Percentiles rank a stretch among this genome's conserved stretches.
Evolutionary conservation across 345 rosid genomes (phyloP).

Genomic region (Melaleuca quinquenervia): DNA sequence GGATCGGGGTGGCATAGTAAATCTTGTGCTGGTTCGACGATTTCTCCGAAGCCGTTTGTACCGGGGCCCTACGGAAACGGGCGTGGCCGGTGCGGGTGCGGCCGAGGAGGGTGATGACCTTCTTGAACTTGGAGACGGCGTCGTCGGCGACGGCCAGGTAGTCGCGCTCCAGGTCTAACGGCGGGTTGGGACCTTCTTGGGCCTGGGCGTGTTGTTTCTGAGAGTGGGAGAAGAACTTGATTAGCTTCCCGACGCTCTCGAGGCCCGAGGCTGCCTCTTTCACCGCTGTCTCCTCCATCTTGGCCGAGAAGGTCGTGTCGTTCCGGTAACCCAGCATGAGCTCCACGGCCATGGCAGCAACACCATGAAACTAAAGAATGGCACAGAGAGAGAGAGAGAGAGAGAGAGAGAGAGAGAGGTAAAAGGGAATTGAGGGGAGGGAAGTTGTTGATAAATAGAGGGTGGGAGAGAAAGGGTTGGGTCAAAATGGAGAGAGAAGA

Average conservation of each 20-base stretch:
- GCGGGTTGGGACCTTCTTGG: constrained; percentile 1
- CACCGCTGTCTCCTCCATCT: constrained; percentile 45
- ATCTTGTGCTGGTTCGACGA: constrained; percentile 10
- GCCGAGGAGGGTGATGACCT: constrained; percentile 76
- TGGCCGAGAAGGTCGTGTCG: constrained; percentile 15
- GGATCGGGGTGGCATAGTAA: constrained; percentile 65
- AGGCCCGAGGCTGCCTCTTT: constrained; percentile 87
- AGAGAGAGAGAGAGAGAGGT: not conserved
- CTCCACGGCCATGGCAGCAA: constrained; percentile 44
- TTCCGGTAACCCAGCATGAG: constrained; percentile 32
- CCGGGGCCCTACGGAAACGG: constrained; percentile 59
- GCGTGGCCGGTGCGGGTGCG: constrained; percentile 88
- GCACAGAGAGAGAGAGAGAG: not conserved
- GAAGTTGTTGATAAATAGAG: constrained; percentile 24
- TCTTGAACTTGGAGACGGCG: constrained; percentile 77
- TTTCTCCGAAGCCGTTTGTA: not conserved
- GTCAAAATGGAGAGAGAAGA: constrained; percentile 18
- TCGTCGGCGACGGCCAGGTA: constrained; percentile 49
- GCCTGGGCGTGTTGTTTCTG: constrained; percentile 3
- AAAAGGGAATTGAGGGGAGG: not conserved
- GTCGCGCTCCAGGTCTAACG: constrained; percentile 38
- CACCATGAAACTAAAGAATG: not conserved
- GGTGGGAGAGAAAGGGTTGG: not conserved
- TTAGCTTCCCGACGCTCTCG: constrained; percentile 65
- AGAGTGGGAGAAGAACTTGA: constrained; percentile 53